Conservation (phyloP, 2,329 filamentous ascomycete genomes). For the Eutypella sp. region DNA sequence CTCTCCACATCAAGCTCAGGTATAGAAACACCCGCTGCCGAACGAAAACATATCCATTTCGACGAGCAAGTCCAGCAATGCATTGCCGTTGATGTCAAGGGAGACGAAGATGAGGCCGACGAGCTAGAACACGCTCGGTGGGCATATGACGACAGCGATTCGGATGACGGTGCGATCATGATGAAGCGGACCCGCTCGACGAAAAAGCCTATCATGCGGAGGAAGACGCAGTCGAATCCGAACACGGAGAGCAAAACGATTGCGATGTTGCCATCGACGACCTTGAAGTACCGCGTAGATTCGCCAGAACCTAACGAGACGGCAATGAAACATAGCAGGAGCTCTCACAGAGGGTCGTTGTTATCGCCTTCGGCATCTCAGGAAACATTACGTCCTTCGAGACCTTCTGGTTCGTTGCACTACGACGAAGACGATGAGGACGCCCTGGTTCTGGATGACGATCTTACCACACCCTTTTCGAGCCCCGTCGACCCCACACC, state of each 20-base stretch:
- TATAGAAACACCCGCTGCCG: conserved; percentile 55
- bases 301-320: conserved; percentile 62
- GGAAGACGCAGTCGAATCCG: conserved; percentile 34
- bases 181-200: conserved; percentile 65
- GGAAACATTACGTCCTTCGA: conserved; percentile 71
- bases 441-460: conserved; percentile 51
- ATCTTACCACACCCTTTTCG: conserved; percentile 26
- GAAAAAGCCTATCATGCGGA: conserved; percentile 48
- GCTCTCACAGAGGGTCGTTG: conserved; percentile 41
- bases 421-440: conserved; percentile 58
- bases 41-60: conserved; percentile 88
- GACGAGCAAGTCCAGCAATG: conserved; percentile 95
- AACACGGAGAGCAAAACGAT: conserved; percentile 76
- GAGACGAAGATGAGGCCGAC: conserved; percentile 69
- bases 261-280: conserved; percentile 81
- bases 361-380: conserved; percentile 74
- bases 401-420: conserved; percentile 60
- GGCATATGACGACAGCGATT: conserved; percentile 55
- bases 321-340: conserved; percentile 56
- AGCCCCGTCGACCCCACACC: conserved; percentile 14
- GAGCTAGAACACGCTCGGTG: conserved; percentile 38
- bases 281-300: conserved; percentile 76
- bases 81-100: conserved; percentile 85
- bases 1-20: conserved; percentile 69
- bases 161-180: conserved; percentile 74